Evolutionary conservation across 2,329 filamentous ascomycete species (phyloP), one percentile per base, ranked within the genome.

Genomic region (Aspergillus pseudonomiae): DNA sequence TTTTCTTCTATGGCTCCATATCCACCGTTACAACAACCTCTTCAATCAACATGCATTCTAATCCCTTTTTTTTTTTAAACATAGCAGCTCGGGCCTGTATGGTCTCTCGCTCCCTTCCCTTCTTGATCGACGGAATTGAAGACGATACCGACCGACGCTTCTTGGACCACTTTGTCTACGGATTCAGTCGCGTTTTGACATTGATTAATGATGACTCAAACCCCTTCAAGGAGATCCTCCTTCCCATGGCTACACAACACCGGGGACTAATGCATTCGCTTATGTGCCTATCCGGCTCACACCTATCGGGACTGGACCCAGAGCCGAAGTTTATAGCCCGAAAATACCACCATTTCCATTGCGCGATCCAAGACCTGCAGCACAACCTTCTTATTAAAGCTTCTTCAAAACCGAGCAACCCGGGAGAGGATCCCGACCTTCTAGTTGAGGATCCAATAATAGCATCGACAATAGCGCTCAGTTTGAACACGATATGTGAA

Each of bases 221-320:
- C 69, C 92, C 92, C 1, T 96, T 96, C 80, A 92, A 92, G 73
- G 90, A 93, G 67, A 89, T 95, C 68, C 82, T 97, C 41, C 83
- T 96, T 3, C 91, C 92, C 1, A 91, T 96, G 81, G 93, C 93
- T 3, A 88, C 91, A 48, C 84, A 89, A 64, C 90, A 96, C 74
- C 85, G 88, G 65, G 92, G 92, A 14, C 82, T 97, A 59, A 96
- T 97, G 93, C 93, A 97, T 75, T 95, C 93, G 12, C 88, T 97
- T 57, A 84, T 97, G 59, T 93, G 91, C 52, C 83, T 97, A 10
- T 91, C 93, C 43, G 91, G 91, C 69, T 93, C 89, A 64, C 93
- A 96, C 71, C 77, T 88, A 59, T 82, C 83, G n/a, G 82, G 81
- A 10, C 75, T 83, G 16, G 81, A 82, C 63, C 81, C 83, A 1